Evolutionary conservation across 2,329 filamentous ascomycete species (phyloP).

Genomic region (Fusarium tricinctum): DNA sequence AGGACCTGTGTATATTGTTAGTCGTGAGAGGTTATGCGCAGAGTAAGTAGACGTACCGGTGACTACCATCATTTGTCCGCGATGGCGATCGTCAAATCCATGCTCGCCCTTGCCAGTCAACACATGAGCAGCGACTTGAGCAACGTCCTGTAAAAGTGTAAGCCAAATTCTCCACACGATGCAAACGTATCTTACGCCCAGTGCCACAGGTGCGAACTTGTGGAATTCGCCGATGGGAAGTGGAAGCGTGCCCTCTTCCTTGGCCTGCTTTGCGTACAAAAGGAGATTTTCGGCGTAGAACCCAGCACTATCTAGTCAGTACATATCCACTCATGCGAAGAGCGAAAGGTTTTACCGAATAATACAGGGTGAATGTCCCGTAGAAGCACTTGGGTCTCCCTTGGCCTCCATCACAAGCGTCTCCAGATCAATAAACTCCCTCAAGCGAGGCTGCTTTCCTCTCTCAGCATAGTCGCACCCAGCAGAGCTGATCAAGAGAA

Average conservation of each 20-base stretch:
- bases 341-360: slow-evolving; percentile 1
- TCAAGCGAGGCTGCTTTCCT: slow-evolving; percentile 62
- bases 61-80: slow-evolving; percentile 26
- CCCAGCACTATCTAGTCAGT: slow-evolving; percentile 1
- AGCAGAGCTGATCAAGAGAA: slow-evolving; percentile 24
- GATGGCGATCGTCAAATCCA: slow-evolving; percentile 19
- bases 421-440: slow-evolving; percentile 67
- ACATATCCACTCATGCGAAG: not conserved
- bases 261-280: slow-evolving; percentile 15
- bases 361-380: slow-evolving; percentile 17
- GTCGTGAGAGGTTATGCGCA: fast-evolving
- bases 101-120: slow-evolving; percentile 29
- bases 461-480: slow-evolving; percentile 58
- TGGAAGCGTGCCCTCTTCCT: slow-evolving; percentile 15
- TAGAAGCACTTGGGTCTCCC: slow-evolving; percentile 49
- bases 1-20: slow-evolving; percentile 52
- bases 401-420: slow-evolving; percentile 58
- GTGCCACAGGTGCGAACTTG: slow-evolving; percentile 28
- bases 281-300: slow-evolving; percentile 29
- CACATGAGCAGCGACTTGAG: slow-evolving; percentile 27
- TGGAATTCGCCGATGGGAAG: slow-evolving; percentile 21
- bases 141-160: not conserved
- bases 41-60: not conserved
- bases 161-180: fast-evolving
- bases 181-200: not conserved